Conservation (phyloP, 805 yeast species). For the Yarrowia bubula region DNA sequence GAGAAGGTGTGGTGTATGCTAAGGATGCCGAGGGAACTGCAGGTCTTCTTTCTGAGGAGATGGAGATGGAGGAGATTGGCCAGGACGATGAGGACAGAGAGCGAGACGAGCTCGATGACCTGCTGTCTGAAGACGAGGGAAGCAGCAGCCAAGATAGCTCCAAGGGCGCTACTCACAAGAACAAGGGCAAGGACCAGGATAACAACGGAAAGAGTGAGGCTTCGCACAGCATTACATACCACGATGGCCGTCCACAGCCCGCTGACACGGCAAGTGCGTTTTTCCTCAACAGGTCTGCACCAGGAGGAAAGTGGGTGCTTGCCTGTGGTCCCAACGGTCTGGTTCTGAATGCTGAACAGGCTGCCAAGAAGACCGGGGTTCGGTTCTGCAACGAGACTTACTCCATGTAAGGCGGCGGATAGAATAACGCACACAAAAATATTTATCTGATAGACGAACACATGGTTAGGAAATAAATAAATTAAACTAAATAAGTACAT, state of each 20-base stretch:
- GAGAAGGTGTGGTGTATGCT: slow-evolving; percentile 2
- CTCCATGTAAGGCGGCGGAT: slow-evolving; percentile 27
- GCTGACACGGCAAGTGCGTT: slow-evolving; percentile 32
- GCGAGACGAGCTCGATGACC: slow-evolving; percentile 32
- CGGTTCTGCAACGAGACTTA: slow-evolving; percentile 33
- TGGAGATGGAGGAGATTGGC: slow-evolving; percentile 50
- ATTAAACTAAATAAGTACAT: background rate
- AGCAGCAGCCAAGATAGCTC: background rate
- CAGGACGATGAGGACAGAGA: slow-evolving; percentile 40
- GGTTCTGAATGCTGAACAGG: slow-evolving; percentile 67
- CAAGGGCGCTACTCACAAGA: background rate
- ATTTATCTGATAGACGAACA: slow-evolving; percentile 6
- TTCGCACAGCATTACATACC: background rate
- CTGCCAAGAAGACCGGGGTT: slow-evolving; percentile 73
- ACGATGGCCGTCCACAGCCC: slow-evolving; percentile 12
- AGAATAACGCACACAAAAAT: background rate
- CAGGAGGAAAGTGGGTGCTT: slow-evolving; percentile 59
- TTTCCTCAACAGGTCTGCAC: slow-evolving; percentile 23
- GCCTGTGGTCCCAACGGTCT: slow-evolving; percentile 81
- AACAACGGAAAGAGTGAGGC: background rate
- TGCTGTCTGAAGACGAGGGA: slow-evolving; percentile 26
- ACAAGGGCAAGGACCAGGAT: slow-evolving; percentile 27
- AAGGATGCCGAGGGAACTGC: slow-evolving; percentile 22
- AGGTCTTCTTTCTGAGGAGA: slow-evolving; percentile 32
- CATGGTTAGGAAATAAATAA: background rate